Base-by-base conservation (phyloP, 116 monocot species). In the Posidonia oceanica region DNA sequence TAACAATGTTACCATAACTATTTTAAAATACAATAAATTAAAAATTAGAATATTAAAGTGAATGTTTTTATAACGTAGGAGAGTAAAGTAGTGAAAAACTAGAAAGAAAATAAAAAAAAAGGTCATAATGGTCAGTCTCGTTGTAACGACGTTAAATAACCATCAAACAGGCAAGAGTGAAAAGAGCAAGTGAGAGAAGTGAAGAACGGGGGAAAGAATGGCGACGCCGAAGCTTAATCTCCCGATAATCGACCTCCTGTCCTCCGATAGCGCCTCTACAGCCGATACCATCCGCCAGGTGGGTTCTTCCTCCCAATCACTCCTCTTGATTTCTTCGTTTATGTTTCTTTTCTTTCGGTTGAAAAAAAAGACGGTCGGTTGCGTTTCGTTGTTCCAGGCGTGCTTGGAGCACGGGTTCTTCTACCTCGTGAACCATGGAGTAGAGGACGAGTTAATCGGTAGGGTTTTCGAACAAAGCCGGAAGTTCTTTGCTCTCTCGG, bases 321-420 rank as follows among this genome's bases (percentile, higher is more conserved):
- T 37, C 36, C 52, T 52, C 36, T 23, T 44, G 18, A 11, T 65
- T 16, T 16, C 40, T 44, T 41, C 11, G 10, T 65, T 17, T 44
- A 21, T 11, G 14, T n/a, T 54, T 44, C 5, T 52, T 22, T 59
- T 62, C 0, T 14, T 67, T 36, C 48, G 36, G 4, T 7, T 21
- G 58, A 20, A 4, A n/a, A 42, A 29, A 29, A 29, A 29, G 29
- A 16, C 48, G 48, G 48, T 1, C 12, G 48, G 17, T 29, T 29
- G 29, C 29, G 29, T 29, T 57, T 57, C 16, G 41, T 59, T 63
- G 18, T 38, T n/a, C 12, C 75, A 96, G 96, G 96, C 96, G 7
- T 96, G 96, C 59, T 44, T 91, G 75, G 96, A 96, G 4, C 69
- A 78, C 52, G 96, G 96, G 15, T 96, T 96, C 81, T 96, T 96